These are phyloP conservation scores for Saccharum spontaneum DNA, from an alignment of 176 grass and related monocot species.

Conservation along the genomic window DNA sequence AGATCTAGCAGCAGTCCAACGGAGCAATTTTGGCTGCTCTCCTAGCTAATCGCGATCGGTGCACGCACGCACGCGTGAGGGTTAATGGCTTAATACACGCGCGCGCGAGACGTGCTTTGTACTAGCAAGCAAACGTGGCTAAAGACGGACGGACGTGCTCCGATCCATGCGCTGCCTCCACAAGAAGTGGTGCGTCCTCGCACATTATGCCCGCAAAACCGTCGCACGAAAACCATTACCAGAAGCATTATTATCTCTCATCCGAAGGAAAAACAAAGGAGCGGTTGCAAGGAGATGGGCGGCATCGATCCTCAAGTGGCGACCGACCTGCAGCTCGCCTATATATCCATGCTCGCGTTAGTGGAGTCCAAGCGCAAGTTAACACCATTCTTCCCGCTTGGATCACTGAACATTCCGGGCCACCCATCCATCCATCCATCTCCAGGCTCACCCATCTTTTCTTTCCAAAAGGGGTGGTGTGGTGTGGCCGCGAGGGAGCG, in stretches of 20 bases:
- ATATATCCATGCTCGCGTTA: not conserved
- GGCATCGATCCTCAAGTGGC: not conserved
- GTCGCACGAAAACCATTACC: too few species aligned
- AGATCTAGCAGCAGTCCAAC: too few species aligned
- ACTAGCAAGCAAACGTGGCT: too few species aligned
- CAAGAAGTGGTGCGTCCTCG: not conserved
- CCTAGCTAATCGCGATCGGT: too few species aligned
- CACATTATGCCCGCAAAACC: too few species aligned
- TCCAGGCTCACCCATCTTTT: not conserved
- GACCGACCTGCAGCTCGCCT: not conserved
- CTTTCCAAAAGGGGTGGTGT: not conserved
- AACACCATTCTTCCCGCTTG: conserved; percentile 19
- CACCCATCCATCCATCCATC: not conserved
- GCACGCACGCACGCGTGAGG: too few species aligned
- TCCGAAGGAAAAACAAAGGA: not conserved
- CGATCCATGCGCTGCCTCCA: not conserved
- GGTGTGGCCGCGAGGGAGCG: not conserved
- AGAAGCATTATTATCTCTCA: too few species aligned
- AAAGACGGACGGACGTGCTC: not conserved
- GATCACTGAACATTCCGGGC: conserved; percentile 1
- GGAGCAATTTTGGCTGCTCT: too few species aligned
- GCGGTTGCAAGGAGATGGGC: conserved; percentile 14
- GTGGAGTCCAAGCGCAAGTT: conserved; percentile 10
- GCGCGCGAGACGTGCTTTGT: too few species aligned
- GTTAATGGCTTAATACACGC: too few species aligned